phyloP scores from a whole-genome alignment of 129 eudicot genomes.

The Calendula officinalis region DNA sequence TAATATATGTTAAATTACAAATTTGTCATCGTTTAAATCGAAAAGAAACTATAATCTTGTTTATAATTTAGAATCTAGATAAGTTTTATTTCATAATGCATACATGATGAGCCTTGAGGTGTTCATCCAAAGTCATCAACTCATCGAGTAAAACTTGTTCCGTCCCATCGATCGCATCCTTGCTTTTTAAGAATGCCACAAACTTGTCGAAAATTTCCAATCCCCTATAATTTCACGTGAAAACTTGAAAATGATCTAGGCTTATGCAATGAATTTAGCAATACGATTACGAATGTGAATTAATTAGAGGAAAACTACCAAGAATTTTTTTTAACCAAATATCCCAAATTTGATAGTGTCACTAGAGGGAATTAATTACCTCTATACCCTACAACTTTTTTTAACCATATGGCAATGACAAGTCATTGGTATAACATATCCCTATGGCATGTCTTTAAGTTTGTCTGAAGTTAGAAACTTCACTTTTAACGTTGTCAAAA shows the following conservation, averaged over 20 bases:
- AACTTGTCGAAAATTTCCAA: constrained; percentile 62
- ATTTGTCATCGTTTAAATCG: constrained; percentile 2
- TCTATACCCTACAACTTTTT: no score
- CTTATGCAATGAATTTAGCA: not conserved
- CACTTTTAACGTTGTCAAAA: no score
- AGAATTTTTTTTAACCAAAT: no score
- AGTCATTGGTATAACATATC: no score
- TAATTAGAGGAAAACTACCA: no score
- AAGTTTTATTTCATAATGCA: constrained; percentile 10
- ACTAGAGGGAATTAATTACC: no score
- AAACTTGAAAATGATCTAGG: not conserved
- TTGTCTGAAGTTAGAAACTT: no score
- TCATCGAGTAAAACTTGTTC: constrained; percentile 70
- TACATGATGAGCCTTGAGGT: constrained; percentile 67
- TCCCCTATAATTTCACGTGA: constrained; percentile 42
- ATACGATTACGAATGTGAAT: not conserved
- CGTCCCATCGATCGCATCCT: constrained; percentile 69
- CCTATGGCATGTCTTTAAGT: no score
- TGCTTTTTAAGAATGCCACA: constrained; percentile 66
- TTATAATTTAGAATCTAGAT: not conserved
- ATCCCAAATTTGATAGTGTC: no score
- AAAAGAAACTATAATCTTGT: not conserved
- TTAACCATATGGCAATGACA: no score
- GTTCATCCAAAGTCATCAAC: constrained; percentile 71
- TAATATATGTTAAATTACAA: not conserved